A percentile compares a stretch with the other conserved stretches of the same genome.
Evolutionary conservation across 2,329 filamentous ascomycete genomes (phyloP).

Genomic region (Anthostomella pinea): DNA sequence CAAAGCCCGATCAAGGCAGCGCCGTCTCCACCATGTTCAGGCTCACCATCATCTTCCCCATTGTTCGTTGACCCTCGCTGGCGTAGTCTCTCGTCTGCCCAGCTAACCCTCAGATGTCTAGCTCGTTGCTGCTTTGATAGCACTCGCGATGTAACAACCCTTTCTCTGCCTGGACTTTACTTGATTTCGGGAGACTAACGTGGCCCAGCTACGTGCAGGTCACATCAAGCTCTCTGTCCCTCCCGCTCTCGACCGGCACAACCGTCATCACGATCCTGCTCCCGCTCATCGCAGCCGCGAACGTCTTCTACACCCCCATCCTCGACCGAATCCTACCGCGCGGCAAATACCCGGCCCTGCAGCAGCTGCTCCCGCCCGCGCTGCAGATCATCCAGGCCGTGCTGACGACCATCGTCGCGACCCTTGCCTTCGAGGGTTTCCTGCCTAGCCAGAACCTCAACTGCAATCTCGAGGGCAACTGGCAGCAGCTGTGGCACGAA

Average conservation of each 20-base stretch:
- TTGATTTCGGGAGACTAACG: no score
- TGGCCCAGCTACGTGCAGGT: conserved; percentile 28
- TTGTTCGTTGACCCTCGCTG: conserved; percentile 6
- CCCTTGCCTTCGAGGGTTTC: conserved; percentile 35
- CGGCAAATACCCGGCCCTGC: conserved; percentile 3
- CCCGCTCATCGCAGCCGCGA: conserved; percentile 26
- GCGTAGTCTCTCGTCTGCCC: not conserved
- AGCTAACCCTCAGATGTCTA: conserved; percentile 8
- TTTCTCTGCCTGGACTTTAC: not conserved
- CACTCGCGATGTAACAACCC: conserved; percentile 15
- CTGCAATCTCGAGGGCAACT: conserved; percentile 57
- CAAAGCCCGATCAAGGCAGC: no score
- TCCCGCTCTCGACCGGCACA: conserved; percentile 29
- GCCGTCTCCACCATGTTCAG: conserved; percentile 7
- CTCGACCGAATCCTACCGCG: conserved; percentile 9
- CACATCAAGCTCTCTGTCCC: conserved; percentile 25
- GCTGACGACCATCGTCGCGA: conserved; percentile 42
- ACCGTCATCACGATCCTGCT: conserved; percentile 29
- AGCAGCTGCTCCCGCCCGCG: conserved; percentile 30
- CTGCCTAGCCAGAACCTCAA: conserved; percentile 32
- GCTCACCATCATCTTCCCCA: conserved; percentile 8
- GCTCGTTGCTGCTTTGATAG: conserved; percentile 14
- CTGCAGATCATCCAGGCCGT: conserved; percentile 43
- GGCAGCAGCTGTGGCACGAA: conserved; percentile 50
- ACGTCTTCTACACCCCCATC: conserved; percentile 23